These are phyloP conservation scores for Lyophyllum shimeji DNA, from an alignment of 768 basidiomycete genomes.

Conservation along the genomic window DNA sequence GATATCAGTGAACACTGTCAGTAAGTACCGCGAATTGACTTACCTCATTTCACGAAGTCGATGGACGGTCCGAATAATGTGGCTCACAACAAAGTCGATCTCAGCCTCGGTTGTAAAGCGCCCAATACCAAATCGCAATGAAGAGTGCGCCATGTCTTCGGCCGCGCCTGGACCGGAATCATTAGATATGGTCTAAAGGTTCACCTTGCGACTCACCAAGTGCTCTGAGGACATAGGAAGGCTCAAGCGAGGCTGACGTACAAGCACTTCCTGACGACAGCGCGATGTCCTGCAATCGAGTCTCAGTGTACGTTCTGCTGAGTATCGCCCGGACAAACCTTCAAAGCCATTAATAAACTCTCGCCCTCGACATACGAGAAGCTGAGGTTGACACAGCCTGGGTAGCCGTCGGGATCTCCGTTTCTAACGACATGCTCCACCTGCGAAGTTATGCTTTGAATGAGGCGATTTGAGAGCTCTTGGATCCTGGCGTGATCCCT, in stretches of 20 bases:
- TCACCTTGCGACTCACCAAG: slow-evolving; percentile 52
- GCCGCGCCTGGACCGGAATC: slow-evolving; percentile 66
- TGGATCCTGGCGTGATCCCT: slow-evolving; percentile 77
- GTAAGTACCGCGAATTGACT: slow-evolving; percentile 17
- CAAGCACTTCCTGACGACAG: slow-evolving; percentile 98
- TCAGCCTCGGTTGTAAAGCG: slow-evolving; percentile 98
- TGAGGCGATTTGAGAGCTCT: slow-evolving; percentile 75
- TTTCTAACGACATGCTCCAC: slow-evolving; percentile 94
- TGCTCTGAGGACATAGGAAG: slow-evolving; percentile 96
- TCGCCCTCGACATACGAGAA: slow-evolving; percentile 98
- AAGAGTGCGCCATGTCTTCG: slow-evolving; percentile 99
- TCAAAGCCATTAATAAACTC: slow-evolving; percentile 95
- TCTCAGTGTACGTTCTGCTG: slow-evolving; percentile 2
- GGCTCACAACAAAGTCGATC: slow-evolving; percentile 89
- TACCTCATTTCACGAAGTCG: slow-evolving; percentile 92
- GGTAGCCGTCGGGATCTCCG: slow-evolving; percentile 88
- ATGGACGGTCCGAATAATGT: slow-evolving; percentile 85
- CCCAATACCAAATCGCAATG: slow-evolving; percentile 95
- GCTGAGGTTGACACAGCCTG: slow-evolving; percentile 93
- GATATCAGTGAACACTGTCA: slow-evolving; percentile 10
- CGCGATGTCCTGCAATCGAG: slow-evolving; percentile 74
- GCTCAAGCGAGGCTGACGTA: slow-evolving; percentile 97
- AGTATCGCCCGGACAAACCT: slow-evolving; percentile 47
- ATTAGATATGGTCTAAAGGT: neutral
- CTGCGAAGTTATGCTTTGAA: slow-evolving; percentile 75